Conservation (phyloP, 2,329 filamentous ascomycete species). For the Canariomyces notabilis region DNA sequence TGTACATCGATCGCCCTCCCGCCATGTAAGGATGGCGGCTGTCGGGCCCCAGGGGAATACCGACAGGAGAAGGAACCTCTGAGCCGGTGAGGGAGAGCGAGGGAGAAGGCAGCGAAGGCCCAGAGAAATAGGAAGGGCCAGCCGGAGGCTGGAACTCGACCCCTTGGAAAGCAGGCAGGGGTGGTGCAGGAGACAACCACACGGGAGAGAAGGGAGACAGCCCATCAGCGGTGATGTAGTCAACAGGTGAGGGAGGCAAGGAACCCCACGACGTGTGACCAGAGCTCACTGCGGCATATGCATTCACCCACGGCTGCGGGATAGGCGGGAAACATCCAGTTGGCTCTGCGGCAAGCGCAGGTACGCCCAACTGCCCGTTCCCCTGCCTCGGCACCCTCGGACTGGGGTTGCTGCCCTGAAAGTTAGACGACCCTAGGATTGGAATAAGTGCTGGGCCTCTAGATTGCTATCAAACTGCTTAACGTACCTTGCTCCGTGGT, state of each 20-base stretch:
- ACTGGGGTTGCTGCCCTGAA: neutral
- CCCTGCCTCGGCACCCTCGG: neutral
- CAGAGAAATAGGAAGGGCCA: neutral
- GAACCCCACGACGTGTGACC: neutral
- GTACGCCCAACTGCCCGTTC: neutral
- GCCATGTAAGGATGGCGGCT: neutral
- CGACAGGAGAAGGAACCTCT: neutral
- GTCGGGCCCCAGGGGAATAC: neutral
- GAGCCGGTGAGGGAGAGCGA: neutral
- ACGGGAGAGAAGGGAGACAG: neutral
- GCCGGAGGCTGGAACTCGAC: neutral
- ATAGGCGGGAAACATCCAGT: neutral
- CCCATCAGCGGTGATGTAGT: neutral
- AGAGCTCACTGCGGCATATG: neutral
- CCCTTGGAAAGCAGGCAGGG: neutral
- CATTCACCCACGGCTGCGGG: neutral
- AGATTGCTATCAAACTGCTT: neutral
- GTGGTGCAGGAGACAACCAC: neutral
- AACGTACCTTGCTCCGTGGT: neutral
- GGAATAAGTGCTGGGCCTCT: neutral
- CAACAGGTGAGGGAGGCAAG: neutral
- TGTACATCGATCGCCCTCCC: neutral
- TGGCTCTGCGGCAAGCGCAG: neutral
- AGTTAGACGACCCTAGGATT: neutral
- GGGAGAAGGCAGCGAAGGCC: neutral